Evolutionary conservation across 495 filamentous ascomycete species (phyloP), one percentile per base, ranked within the genome.

Genomic region (Talaromyces thailandensis): DNA sequence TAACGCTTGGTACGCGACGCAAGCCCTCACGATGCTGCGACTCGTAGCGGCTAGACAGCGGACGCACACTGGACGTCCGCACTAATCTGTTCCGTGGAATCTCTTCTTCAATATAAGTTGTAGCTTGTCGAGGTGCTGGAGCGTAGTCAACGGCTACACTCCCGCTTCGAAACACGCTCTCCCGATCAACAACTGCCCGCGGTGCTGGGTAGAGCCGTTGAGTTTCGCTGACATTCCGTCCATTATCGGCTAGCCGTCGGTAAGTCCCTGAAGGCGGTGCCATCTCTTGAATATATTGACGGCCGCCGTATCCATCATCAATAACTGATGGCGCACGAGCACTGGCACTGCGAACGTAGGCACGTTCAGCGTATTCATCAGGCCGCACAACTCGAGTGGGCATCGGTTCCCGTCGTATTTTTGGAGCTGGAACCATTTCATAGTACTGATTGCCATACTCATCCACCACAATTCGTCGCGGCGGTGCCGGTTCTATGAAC

Each of bases 401-500:
- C n/a, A 82, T 81, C 21, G 83, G 81, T 52, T 83, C 75, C n/a
- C 76, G 70, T 40, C 83, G 81, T 23, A 71, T 35, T 51, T 73
- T 67, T 2, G 75, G 68, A 16, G 74, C 70, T 23, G 82, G 72
- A 21, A 81, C 68, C 6, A 85, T 79, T 68, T 89, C 88, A 55
- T 87, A 74, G 66, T 86, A 93, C 67, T 89, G 80, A 62, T 85
- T 85, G 24, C 89, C 89, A 72, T 82, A 84, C 60, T 87, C 81
- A 69, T 91, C 88, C 53, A 92, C 74, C 51, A 91, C 73, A 62
- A 90, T 84, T 56, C 88, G 82, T 1, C 83, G 80, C 61, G 59
- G 53, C 25, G 79, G 79, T 26, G 82, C 78, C 28, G 88, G 84
- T 31, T 82, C 80, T 68, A 86, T 81, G 63, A 86, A 77, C 9